Evolutionary conservation across 2,329 filamentous ascomycete species (phyloP).

Genomic region (Scortechinia acanthostroma): DNA sequence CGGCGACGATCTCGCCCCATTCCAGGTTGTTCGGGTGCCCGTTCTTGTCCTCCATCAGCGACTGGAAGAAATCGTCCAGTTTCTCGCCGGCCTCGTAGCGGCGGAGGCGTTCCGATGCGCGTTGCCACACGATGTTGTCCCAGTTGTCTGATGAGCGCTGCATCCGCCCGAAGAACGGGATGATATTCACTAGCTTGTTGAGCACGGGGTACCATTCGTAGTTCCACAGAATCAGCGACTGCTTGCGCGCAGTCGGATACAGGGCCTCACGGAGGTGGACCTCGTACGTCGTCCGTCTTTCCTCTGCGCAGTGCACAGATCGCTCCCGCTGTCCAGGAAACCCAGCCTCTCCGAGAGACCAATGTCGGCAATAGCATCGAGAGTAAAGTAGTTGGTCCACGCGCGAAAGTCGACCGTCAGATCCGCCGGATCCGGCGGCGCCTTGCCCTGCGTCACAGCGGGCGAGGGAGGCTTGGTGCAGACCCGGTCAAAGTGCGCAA

Average conservation of each 20-base stretch:
- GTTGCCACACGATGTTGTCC: constrained; percentile 37
- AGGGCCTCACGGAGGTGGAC: constrained; percentile 39
- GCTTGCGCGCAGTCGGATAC: constrained; percentile 38
- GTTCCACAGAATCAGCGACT: constrained; percentile 38
- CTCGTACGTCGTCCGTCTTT: constrained; percentile 35
- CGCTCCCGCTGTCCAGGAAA: constrained; percentile 38
- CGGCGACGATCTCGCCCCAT: constrained; percentile 49
- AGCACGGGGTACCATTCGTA: constrained; percentile 40
- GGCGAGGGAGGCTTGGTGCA: constrained; percentile 25
- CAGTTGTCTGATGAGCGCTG: constrained; percentile 29
- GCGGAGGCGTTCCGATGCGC: constrained; percentile 29
- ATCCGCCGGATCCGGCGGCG: constrained; percentile 20
- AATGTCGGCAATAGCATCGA: constrained; percentile 49
- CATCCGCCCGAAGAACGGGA: constrained; percentile 32
- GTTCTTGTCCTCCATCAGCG: constrained; percentile 39
- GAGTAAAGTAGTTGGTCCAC: constrained; percentile 46
- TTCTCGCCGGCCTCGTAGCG: constrained; percentile 41
- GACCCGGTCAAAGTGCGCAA: constrained; percentile 30
- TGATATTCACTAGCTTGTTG: constrained; percentile 33
- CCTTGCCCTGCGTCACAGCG: constrained; percentile 8
- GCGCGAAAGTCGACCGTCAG: constrained; percentile 38
- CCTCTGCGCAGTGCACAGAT: constrained; percentile 28
- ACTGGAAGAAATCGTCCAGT: constrained; percentile 49
- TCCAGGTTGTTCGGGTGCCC: constrained; percentile 33
- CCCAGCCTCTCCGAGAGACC: constrained; percentile 40